phyloP scores from a whole-genome alignment of 768 basidiomycete species.

The Melanogaster broomeanus region DNA sequence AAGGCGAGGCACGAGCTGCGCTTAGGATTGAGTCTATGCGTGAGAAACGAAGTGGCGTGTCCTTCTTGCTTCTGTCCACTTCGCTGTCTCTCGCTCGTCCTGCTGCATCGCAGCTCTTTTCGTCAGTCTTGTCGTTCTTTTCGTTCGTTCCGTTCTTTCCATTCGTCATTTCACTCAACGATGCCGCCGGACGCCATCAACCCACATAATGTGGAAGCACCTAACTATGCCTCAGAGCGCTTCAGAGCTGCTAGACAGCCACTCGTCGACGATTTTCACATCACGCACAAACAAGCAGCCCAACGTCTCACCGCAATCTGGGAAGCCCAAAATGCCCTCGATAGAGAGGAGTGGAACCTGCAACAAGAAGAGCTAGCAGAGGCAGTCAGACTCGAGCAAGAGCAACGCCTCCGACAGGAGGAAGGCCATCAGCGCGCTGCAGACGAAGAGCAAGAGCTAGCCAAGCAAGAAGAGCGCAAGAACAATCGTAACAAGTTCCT shows the following conservation, averaged over 20 bases:
- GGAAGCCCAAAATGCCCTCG: neutral
- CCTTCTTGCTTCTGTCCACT: neutral
- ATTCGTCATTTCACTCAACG: neutral
- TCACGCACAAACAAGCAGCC: neutral
- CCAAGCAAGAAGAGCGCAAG: neutral
- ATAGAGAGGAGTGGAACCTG: neutral
- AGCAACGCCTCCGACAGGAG: neutral
- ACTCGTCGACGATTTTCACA: neutral
- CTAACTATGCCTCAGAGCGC: neutral
- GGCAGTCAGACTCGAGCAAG: neutral
- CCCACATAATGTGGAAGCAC: neutral
- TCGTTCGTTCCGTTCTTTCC: too few relatives aligned
- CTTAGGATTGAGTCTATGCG: neutral
- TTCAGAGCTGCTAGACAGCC: neutral
- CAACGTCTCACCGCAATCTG: neutral
- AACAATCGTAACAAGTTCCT: conserved; percentile 3
- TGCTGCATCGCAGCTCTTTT: too few relatives aligned
- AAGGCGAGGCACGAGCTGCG: neutral
- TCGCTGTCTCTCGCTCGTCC: too few relatives aligned
- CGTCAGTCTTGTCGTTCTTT: too few relatives aligned
- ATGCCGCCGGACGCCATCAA: neutral
- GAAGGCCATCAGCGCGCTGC: neutral
- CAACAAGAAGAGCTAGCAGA: neutral
- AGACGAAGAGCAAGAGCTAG: neutral
- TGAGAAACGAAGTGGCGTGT: neutral